Evolutionary conservation across 495 filamentous ascomycete species (phyloP), one percentile per base, ranked within the genome.

Genomic region (Lichenothelia convexa): DNA sequence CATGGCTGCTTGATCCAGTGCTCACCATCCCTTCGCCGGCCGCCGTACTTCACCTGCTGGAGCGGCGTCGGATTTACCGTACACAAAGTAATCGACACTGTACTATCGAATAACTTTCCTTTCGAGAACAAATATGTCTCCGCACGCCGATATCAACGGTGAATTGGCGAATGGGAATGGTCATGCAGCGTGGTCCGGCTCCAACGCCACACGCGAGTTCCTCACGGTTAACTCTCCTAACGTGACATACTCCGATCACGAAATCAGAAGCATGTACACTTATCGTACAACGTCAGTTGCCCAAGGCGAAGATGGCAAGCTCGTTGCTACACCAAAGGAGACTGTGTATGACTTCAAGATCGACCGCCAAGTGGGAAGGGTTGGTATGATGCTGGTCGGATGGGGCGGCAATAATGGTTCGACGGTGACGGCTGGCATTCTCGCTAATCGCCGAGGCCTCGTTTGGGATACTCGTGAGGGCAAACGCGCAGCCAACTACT

Each of bases 341-440:
- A 84, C 77, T 40, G 61, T 75, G 45, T 95, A 95, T 59, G 74
- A 94, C 65, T 95, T 97, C 80, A 92, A 93, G 70, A 79, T 89
- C 51, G 80, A 92, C 53, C 83, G 84, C 53, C 81, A 82, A 57
- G 70, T 94, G 27, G 81, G 81, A 58, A 94, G 92, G 69, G 68
- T 82, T 41, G 89, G 89, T 51, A 67, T 92, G 65, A 94, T 97
- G 89, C 71, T 97, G 51, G 91, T 95, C 43, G 89, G 89, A 42
- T 89, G 75, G 81, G 89, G 89, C 61, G 89, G 89, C 50, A 97
- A 97, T 75, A 95, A 97, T 55, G 89, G 89, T 50, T 78, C 82
- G 44, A 97, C 89, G 44, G 83, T 95, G 40, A 95, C 91, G 35
- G 89, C 89, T 43, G 91, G 89, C 58, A 93, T 97, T 58, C 70